A percentile compares a stretch with the other conserved stretches of the same genome.
These are phyloP conservation scores for Sclerotinia minor DNA, from an alignment of 2,329 filamentous ascomycete genomes.

Conservation along the genomic window DNA sequence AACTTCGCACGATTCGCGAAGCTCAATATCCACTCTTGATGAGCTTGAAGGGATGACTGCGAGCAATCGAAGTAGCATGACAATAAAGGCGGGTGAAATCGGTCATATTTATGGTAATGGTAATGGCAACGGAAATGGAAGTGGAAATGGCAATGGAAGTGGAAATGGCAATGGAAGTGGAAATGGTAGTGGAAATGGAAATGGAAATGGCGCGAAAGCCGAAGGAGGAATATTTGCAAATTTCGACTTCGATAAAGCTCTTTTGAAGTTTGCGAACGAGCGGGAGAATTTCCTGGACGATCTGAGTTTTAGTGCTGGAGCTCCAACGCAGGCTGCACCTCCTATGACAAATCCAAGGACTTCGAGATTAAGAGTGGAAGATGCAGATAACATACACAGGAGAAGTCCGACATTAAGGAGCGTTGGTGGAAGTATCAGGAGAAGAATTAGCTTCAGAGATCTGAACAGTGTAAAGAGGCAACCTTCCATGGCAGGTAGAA, in stretches of 20 bases:
- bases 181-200: conserved; percentile 30
- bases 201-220: conserved; percentile 20
- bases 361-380: conserved; percentile 78
- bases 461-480: conserved; percentile 95
- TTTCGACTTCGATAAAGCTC: conserved; percentile 89
- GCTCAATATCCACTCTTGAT: conserved; percentile 57
- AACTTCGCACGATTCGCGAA: conserved; percentile 51
- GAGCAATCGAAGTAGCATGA: conserved; percentile 67
- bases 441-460: conserved; percentile 88
- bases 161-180: not conserved
- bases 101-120: conserved; percentile 21
- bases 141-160: conserved; percentile 28
- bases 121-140: conserved; percentile 22
- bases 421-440: conserved; percentile 81
- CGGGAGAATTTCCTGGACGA: conserved; percentile 92
- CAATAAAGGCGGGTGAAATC: conserved; percentile 52
- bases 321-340: conserved; percentile 64
- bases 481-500: conserved; percentile 66
- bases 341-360: conserved; percentile 77
- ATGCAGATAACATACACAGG: conserved; percentile 48
- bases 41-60: conserved; percentile 49
- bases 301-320: conserved; percentile 79
- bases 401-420: conserved; percentile 49
- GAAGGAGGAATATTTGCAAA: conserved; percentile 51
- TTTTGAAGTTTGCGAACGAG: conserved; percentile 94